A percentile compares a stretch with the other conserved stretches of the same genome.
phyloP scores from a whole-genome alignment of 768 basidiomycete genomes.

The Russula ochroleuca region DNA sequence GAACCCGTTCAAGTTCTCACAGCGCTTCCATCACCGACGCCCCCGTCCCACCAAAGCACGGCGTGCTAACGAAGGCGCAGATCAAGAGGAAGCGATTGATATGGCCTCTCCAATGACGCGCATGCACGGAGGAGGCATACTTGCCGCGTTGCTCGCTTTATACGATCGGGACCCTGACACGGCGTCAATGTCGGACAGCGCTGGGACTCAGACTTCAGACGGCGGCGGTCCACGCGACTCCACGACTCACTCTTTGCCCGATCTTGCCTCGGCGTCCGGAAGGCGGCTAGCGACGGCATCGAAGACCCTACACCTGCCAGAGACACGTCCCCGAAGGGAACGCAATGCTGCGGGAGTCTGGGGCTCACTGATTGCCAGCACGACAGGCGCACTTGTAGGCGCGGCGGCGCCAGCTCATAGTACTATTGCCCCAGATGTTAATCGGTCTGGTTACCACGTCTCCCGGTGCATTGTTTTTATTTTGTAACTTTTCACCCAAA shows the following conservation, averaged over 20 bases:
- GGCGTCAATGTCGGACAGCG: slow-evolving; percentile 22
- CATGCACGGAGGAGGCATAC: slow-evolving; percentile 51
- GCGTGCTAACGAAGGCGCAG: background rate
- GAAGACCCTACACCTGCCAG: slow-evolving; percentile 17
- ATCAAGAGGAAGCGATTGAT: slow-evolving; percentile 18
- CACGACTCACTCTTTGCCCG: slow-evolving; percentile 11
- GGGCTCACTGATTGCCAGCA: slow-evolving; percentile 67
- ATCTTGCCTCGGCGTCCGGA: slow-evolving; percentile 20
- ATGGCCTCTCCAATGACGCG: slow-evolving; percentile 27
- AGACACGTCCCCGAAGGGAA: slow-evolving; percentile 36
- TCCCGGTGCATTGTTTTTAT: slow-evolving; percentile 39
- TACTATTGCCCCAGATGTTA: slow-evolving; percentile 53
- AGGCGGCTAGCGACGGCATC: slow-evolving; percentile 18
- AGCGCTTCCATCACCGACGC: slow-evolving; percentile 9
- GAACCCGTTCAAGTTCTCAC: slow-evolving; percentile 20
- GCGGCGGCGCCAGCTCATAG: slow-evolving; percentile 51
- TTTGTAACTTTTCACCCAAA: background rate
- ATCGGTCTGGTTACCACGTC: slow-evolving; percentile 60
- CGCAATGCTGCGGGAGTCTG: slow-evolving; percentile 58
- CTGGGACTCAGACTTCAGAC: slow-evolving; percentile 27
- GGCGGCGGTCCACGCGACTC: slow-evolving; percentile 19
- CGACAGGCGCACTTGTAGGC: slow-evolving; percentile 55
- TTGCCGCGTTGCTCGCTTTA: slow-evolving; percentile 61
- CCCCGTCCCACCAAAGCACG: background rate
- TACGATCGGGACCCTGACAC: slow-evolving; percentile 43